Conservation (phyloP, 1,284 basidiomycete genomes). For the Ganoderma sinense region DNA sequence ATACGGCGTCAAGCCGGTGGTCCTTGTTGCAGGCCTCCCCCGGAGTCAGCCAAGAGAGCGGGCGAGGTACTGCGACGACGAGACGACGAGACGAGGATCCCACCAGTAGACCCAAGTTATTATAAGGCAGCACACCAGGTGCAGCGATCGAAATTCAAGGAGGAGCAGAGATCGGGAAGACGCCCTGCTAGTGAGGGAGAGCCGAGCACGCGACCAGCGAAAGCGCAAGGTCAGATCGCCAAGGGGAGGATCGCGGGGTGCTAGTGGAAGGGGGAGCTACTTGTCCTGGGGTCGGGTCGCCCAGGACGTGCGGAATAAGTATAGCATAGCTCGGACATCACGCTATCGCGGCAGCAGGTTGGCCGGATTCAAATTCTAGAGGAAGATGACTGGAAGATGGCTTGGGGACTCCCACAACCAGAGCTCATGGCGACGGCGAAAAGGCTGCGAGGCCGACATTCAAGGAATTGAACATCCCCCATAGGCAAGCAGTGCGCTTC, state of each 20-base stretch:
- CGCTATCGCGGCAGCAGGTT: neutral
- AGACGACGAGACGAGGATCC: neutral
- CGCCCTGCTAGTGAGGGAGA: neutral
- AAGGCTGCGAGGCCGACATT: neutral
- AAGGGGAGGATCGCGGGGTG: neutral
- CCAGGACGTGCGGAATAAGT: neutral
- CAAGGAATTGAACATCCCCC: neutral
- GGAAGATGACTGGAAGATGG: neutral
- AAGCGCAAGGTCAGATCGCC: neutral
- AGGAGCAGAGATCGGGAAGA: neutral
- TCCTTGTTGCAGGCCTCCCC: constrained; percentile 2
- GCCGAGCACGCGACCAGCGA: neutral
- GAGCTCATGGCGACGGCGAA: neutral
- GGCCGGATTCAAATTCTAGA: neutral
- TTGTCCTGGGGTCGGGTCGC: neutral
- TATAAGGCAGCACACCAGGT: neutral
- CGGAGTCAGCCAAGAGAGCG: neutral
- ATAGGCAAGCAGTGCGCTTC: neutral
- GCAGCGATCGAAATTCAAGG: neutral
- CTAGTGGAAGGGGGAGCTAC: neutral
- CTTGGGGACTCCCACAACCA: neutral
- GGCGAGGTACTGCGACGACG: neutral
- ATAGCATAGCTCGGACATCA: neutral
- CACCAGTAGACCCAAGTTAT: neutral
- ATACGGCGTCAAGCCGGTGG: constrained; percentile 5